Evolutionary conservation across 176 grass and related monocot genomes (phyloP).

Genomic region (Metroxylon sagu): DNA sequence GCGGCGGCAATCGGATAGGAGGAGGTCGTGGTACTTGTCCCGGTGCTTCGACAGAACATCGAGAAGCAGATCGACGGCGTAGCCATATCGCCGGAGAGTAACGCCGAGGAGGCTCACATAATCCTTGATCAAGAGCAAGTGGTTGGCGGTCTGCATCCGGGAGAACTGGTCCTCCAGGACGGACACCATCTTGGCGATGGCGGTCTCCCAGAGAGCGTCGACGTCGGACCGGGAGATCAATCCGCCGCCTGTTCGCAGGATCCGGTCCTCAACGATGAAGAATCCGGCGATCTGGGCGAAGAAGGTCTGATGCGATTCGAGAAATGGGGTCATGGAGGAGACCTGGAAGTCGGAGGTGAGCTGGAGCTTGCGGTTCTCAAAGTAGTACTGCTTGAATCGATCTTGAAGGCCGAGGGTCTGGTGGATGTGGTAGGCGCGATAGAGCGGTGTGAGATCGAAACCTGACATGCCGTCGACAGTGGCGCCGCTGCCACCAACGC

Average conservation of each 20-base stretch:
- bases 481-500: constrained; percentile 1
- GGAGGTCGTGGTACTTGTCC: constrained; percentile 94
- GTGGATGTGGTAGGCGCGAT: constrained; percentile 91
- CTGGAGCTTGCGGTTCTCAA: constrained; percentile 97
- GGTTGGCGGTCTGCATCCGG: constrained; percentile 94
- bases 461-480: constrained; percentile 43
- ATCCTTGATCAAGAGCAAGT: constrained; percentile 89
- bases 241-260: constrained; percentile 78
- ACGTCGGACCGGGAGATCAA: constrained; percentile 73
- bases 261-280: constrained; percentile 91
- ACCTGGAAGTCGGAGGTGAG: constrained; percentile 93
- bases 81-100: constrained; percentile 82
- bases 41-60: constrained; percentile 83
- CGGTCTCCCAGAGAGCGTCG: constrained; percentile 83
- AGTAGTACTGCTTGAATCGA: constrained; percentile 86
- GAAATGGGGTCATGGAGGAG: constrained; percentile 81
- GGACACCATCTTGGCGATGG: constrained; percentile 79
- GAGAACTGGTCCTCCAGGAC: constrained; percentile 96
- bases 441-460: constrained; percentile 87
- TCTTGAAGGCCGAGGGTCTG: constrained; percentile 67
- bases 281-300: constrained; percentile 96
- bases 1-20: constrained; percentile 85
- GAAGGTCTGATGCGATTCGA: constrained; percentile 96
- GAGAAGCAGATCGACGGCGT: constrained; percentile 75
- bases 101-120: constrained; percentile 68